Percentiles rank a stretch among this genome's conserved stretches.
phyloP scores from a whole-genome alignment of 805 yeast genomes.

The Saccharomycopsis javanensis region DNA sequence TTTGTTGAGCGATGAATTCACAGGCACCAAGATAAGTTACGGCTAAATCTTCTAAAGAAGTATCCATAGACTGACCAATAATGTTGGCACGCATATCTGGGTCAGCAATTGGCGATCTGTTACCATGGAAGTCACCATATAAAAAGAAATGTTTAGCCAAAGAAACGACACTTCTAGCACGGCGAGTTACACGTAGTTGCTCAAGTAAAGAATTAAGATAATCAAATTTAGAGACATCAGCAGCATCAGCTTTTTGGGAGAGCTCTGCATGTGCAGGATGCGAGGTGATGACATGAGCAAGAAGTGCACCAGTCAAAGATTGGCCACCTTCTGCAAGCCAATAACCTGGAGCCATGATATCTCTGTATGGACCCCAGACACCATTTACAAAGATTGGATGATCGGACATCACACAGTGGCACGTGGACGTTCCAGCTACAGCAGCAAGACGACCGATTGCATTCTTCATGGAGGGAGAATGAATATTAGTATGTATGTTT shows the following conservation, averaged over 20 bases:
- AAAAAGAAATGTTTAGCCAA: slow-evolving; percentile 80
- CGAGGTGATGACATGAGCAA: slow-evolving; percentile 76
- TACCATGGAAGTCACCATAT: slow-evolving; percentile 95
- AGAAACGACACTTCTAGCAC: slow-evolving; percentile 63
- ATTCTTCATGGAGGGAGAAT: slow-evolving; percentile 31
- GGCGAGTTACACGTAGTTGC: slow-evolving; percentile 44
- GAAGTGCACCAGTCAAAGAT: slow-evolving; percentile 88
- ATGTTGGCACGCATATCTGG: slow-evolving; percentile 87
- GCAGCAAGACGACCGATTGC: slow-evolving; percentile 88
- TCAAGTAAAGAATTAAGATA: slow-evolving; percentile 70
- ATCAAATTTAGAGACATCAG: slow-evolving; percentile 70
- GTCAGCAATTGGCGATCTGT: slow-evolving; percentile 96
- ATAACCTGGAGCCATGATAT: slow-evolving; percentile 77
- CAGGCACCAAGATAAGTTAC: slow-evolving; percentile 85
- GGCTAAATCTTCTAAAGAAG: slow-evolving; percentile 75
- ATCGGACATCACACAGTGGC: slow-evolving; percentile 81
- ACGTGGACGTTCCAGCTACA: slow-evolving; percentile 97
- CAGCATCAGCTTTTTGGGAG: slow-evolving; percentile 53
- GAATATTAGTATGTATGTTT: slow-evolving; percentile 18
- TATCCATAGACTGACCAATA: slow-evolving; percentile 89
- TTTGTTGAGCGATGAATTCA: slow-evolving; percentile 96
- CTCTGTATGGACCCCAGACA: slow-evolving; percentile 98
- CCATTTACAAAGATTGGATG: slow-evolving; percentile 88
- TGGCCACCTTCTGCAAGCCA: slow-evolving; percentile 99
- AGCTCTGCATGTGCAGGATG: slow-evolving; percentile 84